Conservation (phyloP, 2,329 filamentous ascomycete species). For the Grosmannia penicillata region DNA sequence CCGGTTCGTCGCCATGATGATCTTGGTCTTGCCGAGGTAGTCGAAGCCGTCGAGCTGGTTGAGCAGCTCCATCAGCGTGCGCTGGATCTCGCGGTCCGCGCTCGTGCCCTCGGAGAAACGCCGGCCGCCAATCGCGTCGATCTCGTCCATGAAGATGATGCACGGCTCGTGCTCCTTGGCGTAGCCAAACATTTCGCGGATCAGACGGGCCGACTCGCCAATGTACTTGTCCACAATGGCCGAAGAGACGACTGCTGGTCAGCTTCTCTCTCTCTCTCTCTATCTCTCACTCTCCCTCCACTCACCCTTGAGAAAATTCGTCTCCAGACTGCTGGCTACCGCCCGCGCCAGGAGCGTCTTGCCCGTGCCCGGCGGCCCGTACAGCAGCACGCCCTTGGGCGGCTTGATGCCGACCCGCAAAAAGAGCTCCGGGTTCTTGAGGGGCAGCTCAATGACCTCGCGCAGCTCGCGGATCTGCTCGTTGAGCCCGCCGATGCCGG, state of each 20-base stretch:
- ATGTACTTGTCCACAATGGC: slow-evolving; percentile 99
- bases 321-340: slow-evolving; percentile 90
- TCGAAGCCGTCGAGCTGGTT: slow-evolving; percentile 99
- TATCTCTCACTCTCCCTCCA: too few species aligned
- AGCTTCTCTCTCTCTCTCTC: too few species aligned
- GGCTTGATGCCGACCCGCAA: slow-evolving; percentile 95
- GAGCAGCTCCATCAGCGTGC: slow-evolving; percentile 94
- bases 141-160: slow-evolving; percentile 99
- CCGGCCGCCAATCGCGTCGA: slow-evolving; percentile 93
- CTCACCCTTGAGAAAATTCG: slow-evolving; percentile 90
- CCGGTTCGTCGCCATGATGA: slow-evolving; percentile 99
- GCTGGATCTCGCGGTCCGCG: slow-evolving; percentile 94
- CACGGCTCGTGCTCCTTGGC: slow-evolving; percentile 98
- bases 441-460: slow-evolving; percentile 92
- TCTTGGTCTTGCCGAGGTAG: slow-evolving; percentile 98
- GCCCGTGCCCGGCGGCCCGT: slow-evolving; percentile 90
- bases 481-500: slow-evolving; percentile 91
- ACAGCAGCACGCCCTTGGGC: slow-evolving; percentile 90
- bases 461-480: slow-evolving; percentile 95
- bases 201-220: slow-evolving; percentile 90
- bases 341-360: slow-evolving; percentile 92
- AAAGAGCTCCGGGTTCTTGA: slow-evolving; percentile 98
- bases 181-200: slow-evolving; percentile 99
- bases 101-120: slow-evolving; percentile 96
- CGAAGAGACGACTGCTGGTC: slow-evolving; percentile 70